A percentile compares a stretch with the other conserved stretches of the same genome.
phyloP scores from a whole-genome alignment of 768 basidiomycete species.

The Mycena epipterygia region DNA sequence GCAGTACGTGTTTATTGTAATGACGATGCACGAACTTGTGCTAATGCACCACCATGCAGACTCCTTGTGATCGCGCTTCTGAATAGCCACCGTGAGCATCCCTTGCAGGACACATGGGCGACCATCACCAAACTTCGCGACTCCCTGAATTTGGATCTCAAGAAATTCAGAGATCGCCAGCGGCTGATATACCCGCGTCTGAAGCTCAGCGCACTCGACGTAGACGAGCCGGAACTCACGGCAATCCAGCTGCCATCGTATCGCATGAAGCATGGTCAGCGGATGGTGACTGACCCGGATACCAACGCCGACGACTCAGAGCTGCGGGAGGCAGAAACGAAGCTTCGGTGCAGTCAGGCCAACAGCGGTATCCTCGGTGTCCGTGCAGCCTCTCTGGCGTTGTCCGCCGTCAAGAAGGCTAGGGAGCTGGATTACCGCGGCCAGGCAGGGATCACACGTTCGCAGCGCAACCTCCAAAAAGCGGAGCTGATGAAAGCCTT shows the following conservation, averaged over 20 bases:
- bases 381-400: slow-evolving; percentile 4
- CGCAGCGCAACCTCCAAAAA: slow-evolving; percentile 25
- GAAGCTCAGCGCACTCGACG: slow-evolving; percentile 19
- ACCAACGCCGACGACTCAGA: neutral
- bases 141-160: too few relatives aligned
- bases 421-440: slow-evolving; percentile 21
- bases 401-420: slow-evolving; percentile 26
- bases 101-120: too few relatives aligned
- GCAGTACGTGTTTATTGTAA: too few relatives aligned
- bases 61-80: too few relatives aligned
- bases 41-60: too few relatives aligned
- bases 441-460: slow-evolving; percentile 18
- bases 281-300: neutral
- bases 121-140: too few relatives aligned
- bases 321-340: slow-evolving; percentile 15
- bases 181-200: neutral
- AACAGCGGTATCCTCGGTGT: slow-evolving; percentile 17
- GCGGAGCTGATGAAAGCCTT: slow-evolving; percentile 19
- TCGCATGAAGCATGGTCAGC: slow-evolving; percentile 27
- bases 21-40: too few relatives aligned
- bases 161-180: too few relatives aligned
- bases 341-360: slow-evolving; percentile 18
- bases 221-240: slow-evolving; percentile 23
- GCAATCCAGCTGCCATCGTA: slow-evolving; percentile 28
- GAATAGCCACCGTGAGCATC: too few relatives aligned